Evolutionary conservation across 495 filamentous ascomycete species (phyloP), one percentile per base, ranked within the genome.

Genomic region (Aspergillus carlsbadensis): DNA sequence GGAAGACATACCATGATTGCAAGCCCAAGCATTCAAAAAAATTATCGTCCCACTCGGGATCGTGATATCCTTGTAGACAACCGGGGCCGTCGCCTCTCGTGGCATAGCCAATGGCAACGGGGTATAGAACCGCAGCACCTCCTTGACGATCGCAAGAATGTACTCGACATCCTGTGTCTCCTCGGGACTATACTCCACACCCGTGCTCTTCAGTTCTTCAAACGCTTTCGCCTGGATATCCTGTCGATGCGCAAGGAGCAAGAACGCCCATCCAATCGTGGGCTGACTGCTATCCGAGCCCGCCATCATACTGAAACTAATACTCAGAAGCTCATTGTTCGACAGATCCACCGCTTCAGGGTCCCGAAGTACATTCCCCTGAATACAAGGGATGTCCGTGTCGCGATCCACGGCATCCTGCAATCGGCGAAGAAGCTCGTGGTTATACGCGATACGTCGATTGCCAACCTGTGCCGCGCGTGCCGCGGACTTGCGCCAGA

Each of bases 301-400:
- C 76, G 41, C 18, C 18, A 56, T 31, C 21, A 81, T 58, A 0
- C 73, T 76, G 2, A 80, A 58, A 46, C 78, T 78, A 17, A 81
- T 78, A 18, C 22, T 34, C 0, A 70, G 71, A 4, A 80, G 75
- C 47, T 80, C 77, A 0, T 74, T 75, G 0, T 67, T 72, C 0
- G 65, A 70, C 11, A 80, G 66, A 52, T 71, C 77, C n/a, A 42
- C 7, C 7, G 71, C 74, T 39, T 80, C 77, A 49, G 74, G 47
- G 21, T 80, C 78, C 46, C 77, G 78, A 8, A 80, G 56, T 14
- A 80, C 78, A 10, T 74, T 74, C 0, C 73, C 74, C 2, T 74
- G 72, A 20, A 81, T 77, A 50, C 78, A 81, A n/a, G 78, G 76
- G 54, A 78, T 78, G 42, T 81, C 74, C 10, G 70, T 75, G n/a